These are phyloP conservation scores for Scheffersomyces stipitis DNA, from an alignment of 805 yeast genomes.

Conservation along the genomic window DNA sequence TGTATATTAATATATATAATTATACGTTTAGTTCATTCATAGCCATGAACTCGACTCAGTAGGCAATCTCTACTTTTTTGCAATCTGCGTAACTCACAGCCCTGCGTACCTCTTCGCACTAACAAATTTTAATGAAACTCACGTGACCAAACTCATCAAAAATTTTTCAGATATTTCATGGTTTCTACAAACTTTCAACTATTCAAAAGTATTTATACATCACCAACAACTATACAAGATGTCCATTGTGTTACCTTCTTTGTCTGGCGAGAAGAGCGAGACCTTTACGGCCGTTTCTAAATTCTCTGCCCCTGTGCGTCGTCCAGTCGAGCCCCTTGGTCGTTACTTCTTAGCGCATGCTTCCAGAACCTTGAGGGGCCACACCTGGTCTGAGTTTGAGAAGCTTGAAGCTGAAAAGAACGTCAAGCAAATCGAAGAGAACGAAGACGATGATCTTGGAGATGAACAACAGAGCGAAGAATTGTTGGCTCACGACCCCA, in stretches of 20 bases:
- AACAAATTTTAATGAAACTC: too few relatives aligned
- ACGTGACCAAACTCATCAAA: too few relatives aligned
- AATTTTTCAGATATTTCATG: conserved; percentile 8
- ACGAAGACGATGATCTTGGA: conserved; percentile 61
- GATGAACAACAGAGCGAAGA: conserved; percentile 73
- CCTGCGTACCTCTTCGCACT: too few relatives aligned
- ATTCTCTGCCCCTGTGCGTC: conserved; percentile 61
- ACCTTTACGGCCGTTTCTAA: conserved; percentile 51
- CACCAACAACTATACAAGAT: too few relatives aligned
- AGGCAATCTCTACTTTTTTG: too few relatives aligned
- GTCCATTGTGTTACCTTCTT: conserved; percentile 52
- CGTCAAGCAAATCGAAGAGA: conserved; percentile 67
- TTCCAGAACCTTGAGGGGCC: conserved; percentile 91
- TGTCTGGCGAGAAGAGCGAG: conserved; percentile 43
- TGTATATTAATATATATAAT: too few relatives aligned
- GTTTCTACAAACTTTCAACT: too few relatives aligned
- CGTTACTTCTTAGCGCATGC: conserved; percentile 95
- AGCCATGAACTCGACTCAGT: too few relatives aligned
- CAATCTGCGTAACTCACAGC: too few relatives aligned
- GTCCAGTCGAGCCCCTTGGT: conserved; percentile 96
- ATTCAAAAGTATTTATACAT: too few relatives aligned
- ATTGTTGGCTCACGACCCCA: conserved; percentile 85
- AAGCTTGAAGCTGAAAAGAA: conserved; percentile 88
- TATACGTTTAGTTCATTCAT: too few relatives aligned
- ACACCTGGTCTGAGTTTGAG: conserved; percentile 98